phyloP scores from a whole-genome alignment of 2,329 filamentous ascomycete species.

The Microsporum audouinii region DNA sequence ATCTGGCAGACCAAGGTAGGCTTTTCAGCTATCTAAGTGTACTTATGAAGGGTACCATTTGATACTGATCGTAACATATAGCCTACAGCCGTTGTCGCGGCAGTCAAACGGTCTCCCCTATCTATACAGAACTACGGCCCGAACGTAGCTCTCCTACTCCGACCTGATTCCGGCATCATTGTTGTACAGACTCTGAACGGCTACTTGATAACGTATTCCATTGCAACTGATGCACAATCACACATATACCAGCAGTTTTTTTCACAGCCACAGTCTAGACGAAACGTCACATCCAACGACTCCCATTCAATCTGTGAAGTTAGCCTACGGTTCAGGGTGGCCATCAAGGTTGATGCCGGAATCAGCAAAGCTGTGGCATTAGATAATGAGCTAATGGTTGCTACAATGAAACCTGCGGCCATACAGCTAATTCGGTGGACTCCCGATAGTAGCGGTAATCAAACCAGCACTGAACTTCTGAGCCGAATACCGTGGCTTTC shows the following conservation, averaged over 20 bases:
- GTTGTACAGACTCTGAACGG: conserved; percentile 78
- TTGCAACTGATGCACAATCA: conserved; percentile 71
- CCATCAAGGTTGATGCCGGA: conserved; percentile 93
- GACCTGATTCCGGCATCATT: conserved; percentile 83
- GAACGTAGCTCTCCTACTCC: conserved; percentile 72
- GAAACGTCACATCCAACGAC: conserved; percentile 64
- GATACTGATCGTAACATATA: conserved; percentile 32
- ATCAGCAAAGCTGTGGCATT: conserved; percentile 79
- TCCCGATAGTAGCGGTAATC: conserved; percentile 65
- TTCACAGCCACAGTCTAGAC: conserved; percentile 37
- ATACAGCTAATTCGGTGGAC: conserved; percentile 95
- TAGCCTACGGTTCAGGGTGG: conserved; percentile 87
- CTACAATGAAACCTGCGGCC: conserved; percentile 83
- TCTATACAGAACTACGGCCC: conserved; percentile 75
- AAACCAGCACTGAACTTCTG: conserved; percentile 83
- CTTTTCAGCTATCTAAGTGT: neutral
- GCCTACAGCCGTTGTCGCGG: conserved; percentile 79
- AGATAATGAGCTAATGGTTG: conserved; percentile 84
- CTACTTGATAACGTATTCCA: conserved; percentile 86
- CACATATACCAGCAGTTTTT: conserved; percentile 79
- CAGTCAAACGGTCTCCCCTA: conserved; percentile 66
- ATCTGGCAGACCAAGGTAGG: conserved; percentile 89
- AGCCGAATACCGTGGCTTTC: conserved; percentile 77
- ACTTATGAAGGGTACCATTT: neutral
- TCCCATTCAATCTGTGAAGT: conserved; percentile 72